Percentiles rank a stretch among this genome's conserved stretches.
Evolutionary conservation across 352 stramenopile species (phyloP).

Genomic region (Phytopythium montanum): DNA sequence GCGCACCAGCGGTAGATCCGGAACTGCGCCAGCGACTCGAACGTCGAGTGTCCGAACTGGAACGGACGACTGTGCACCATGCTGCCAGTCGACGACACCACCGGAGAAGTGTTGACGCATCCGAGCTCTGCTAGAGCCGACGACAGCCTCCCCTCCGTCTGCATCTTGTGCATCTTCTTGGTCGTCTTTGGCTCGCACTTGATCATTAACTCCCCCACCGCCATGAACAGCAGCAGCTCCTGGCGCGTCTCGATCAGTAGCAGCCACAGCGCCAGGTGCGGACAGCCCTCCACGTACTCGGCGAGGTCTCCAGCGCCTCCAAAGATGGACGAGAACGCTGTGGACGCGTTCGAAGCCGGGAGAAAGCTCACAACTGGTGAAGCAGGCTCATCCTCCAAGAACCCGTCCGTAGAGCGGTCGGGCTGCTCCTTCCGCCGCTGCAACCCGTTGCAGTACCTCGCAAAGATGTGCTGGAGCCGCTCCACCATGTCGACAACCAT

Average conservation of each 20-base stretch:
- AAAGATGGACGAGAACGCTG: slow-evolving; percentile 64
- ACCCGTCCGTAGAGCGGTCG: slow-evolving; percentile 26
- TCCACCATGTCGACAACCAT: slow-evolving; percentile 39
- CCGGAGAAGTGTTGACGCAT: slow-evolving; percentile 18
- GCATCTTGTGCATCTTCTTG: slow-evolving; percentile 80
- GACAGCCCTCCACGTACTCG: slow-evolving; percentile 65
- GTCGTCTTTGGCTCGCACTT: slow-evolving; percentile 76
- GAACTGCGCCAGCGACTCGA: slow-evolving; percentile 60
- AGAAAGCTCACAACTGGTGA: slow-evolving; percentile 65
- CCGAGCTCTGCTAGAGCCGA: slow-evolving; percentile 32
- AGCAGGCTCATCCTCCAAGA: slow-evolving; percentile 23
- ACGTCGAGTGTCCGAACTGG: slow-evolving; percentile 41
- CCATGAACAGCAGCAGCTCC: slow-evolving; percentile 62
- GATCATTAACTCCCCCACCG: slow-evolving; percentile 63
- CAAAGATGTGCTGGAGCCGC: slow-evolving; percentile 33
- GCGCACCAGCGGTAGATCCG: slow-evolving; percentile 70
- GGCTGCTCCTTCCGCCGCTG: slow-evolving; percentile 26
- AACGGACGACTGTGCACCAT: slow-evolving; percentile 11
- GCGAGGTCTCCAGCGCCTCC: slow-evolving; percentile 49
- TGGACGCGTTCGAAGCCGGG: slow-evolving; percentile 32
- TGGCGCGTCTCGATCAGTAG: slow-evolving; percentile 75
- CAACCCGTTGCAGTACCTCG: slow-evolving; percentile 29
- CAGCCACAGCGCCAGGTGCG: slow-evolving; percentile 58
- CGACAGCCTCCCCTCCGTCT: slow-evolving; percentile 49
- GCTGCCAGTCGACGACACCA: slow-evolving; percentile 7